Evolutionary conservation across 768 basidiomycete species (phyloP).

Genomic region (Psilocybe cyanescens): DNA sequence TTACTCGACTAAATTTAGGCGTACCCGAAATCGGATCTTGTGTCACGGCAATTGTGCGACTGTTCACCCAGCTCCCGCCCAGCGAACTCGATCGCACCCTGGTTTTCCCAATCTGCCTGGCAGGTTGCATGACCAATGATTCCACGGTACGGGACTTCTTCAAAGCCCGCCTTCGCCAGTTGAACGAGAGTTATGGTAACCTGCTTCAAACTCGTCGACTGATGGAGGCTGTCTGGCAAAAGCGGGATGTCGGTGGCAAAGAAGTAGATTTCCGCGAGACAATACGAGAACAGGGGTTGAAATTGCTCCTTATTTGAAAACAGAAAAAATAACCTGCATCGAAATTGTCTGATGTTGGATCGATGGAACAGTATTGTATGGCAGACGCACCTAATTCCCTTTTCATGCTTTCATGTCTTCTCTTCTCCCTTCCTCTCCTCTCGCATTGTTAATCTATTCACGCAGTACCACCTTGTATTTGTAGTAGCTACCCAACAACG

Average conservation of each 20-base stretch:
- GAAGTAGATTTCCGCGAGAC: conserved; percentile 66
- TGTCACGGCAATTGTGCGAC: conserved; percentile 56
- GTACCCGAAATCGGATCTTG: conserved; percentile 71
- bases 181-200: conserved; percentile 65
- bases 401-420: conserved; percentile 1
- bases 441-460: conserved; percentile 9
- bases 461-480: conserved; percentile 8
- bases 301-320: conserved; percentile 56
- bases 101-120: conserved; percentile 75
- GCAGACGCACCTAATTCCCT: conserved; percentile 25
- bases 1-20: conserved; percentile 40
- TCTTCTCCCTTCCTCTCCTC: conserved; percentile 1
- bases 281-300: conserved; percentile 51
- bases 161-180: conserved; percentile 55
- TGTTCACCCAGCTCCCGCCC: conserved; percentile 55
- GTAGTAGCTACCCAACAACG: conserved; percentile 5
- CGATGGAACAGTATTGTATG: conserved; percentile 10
- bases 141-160: conserved; percentile 59
- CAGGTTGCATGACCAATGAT: conserved; percentile 76
- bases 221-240: conserved; percentile 75
- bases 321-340: conserved; percentile 6
- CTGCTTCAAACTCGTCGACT: conserved; percentile 57
- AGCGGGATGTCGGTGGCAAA: conserved; percentile 56
- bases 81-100: conserved; percentile 69
- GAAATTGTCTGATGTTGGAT: conserved; percentile 10